Base-by-base conservation (phyloP, 2,329 filamentous ascomycete genomes). In the Claviceps africana region DNA sequence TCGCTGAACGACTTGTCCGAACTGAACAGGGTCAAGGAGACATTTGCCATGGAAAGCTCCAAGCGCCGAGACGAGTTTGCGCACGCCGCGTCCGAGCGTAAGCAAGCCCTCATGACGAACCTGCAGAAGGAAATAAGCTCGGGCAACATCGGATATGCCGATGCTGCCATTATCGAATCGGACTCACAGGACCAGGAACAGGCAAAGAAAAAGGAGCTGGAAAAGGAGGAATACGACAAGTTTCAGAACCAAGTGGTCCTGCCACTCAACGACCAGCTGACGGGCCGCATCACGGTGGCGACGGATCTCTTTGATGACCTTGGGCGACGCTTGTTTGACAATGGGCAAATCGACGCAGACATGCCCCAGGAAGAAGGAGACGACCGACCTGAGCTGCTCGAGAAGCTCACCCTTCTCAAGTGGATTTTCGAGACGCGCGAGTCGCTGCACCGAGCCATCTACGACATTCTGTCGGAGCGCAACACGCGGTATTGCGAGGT, bases 341-440 rank as follows among this genome's bases (percentile, higher is more conserved):
- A 88, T 56, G 65, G 63, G 19, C 62, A 66, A 28, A 68, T 84
- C 78, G 53, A 84, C 79, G 63, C 89, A 0, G 91, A 95, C 61
- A 81, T 88, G 66, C 85, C 89, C 0, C 90, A 96, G 65, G 89
- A 95, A 66, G 91, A 96, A 69, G 91, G 93, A 19, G 91, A 97
- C 59, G 91, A 96, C 65, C 83, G 90, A 64, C 93, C 93, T 0
- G 93, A 98, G 67, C 76, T 97, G 0, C 73, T 97, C 2, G 93
- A 98, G 67, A 95, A 95, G 68, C 75, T 98, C 13, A 97, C 91
- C 0, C 78, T 96, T 47, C 75, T 97, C 15, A 98, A 97, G 63
- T 97, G 93, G 90, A 82, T 97, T 9, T 97, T 96, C 60, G 93
- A 98, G 65, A 85, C 86, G 1, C 83, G 90, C n/a, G 93, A 98